Conservation (phyloP, 2,329 filamentous ascomycete species). For the Catunica adiposa region DNA sequence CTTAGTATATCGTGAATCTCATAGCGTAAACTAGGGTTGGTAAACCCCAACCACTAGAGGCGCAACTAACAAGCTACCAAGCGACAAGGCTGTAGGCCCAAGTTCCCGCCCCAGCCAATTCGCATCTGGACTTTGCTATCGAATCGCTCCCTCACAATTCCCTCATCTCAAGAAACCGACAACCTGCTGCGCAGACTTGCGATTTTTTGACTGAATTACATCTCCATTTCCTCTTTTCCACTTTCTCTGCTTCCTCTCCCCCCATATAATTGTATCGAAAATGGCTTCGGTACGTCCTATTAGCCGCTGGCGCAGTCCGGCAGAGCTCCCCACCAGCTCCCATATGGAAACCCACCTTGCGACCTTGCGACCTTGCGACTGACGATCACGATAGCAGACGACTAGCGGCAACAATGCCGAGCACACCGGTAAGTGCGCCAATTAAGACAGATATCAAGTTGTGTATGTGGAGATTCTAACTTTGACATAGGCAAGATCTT, state of each 20-base stretch:
- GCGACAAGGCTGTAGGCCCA: not conserved
- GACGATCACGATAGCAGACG: conserved; percentile 5
- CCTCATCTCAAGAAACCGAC: conserved; percentile 17
- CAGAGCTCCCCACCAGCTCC: not conserved
- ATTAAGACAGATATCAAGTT: not conserved
- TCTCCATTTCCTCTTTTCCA: not conserved
- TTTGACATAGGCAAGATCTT: conserved; percentile 38
- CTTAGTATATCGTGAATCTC: too few species aligned
- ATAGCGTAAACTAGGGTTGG: too few species aligned
- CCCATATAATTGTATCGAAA: conserved; percentile 1
- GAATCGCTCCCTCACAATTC: not conserved
- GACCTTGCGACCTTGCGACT: not conserved
- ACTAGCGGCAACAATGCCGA: conserved; percentile 13
- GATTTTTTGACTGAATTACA: not conserved
- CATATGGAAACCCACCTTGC: not conserved
- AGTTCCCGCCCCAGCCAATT: not conserved
- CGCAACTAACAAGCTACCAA: not conserved
- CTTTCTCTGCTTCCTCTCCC: not conserved
- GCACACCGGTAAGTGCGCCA: conserved; percentile 8
- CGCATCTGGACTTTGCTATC: too few species aligned
- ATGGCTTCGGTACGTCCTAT: conserved; percentile 13
- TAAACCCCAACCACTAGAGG: not conserved
- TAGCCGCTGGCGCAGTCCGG: not conserved
- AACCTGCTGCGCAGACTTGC: not conserved
- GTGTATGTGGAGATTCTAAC: not conserved